Percentiles rank a stretch among this genome's conserved stretches.
Conservation (phyloP, 1,139 yeast genomes). For the Diutina siamensis region DNA sequence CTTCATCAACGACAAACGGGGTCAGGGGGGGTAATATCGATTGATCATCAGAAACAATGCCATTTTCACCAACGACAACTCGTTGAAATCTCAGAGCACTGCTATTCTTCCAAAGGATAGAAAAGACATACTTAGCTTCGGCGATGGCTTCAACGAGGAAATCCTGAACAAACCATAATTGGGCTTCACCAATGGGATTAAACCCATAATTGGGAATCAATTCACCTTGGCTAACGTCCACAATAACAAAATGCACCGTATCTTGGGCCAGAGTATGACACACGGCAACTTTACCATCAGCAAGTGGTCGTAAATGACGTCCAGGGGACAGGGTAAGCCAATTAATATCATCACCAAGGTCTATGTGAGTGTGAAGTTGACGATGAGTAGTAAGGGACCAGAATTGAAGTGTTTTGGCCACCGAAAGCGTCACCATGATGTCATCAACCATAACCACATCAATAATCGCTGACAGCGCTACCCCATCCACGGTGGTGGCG, state of each 20-base stretch:
- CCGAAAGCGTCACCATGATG: slow-evolving; percentile 21
- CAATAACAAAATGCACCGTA: slow-evolving; percentile 18
- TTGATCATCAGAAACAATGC: not conserved
- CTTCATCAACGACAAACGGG: not conserved
- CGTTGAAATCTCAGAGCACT: not conserved
- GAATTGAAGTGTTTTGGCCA: slow-evolving; percentile 38
- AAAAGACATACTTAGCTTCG: not conserved
- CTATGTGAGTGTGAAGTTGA: slow-evolving; percentile 11
- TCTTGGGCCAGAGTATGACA: slow-evolving; percentile 10
- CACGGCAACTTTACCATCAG: slow-evolving; percentile 6
- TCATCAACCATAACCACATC: not conserved
- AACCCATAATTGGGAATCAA: not conserved
- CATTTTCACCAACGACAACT: not conserved
- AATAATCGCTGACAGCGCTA: slow-evolving; percentile 6
- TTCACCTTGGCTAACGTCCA: not conserved
- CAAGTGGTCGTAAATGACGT: slow-evolving; percentile 18
- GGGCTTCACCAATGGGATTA: not conserved
- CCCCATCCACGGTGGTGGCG: slow-evolving; percentile 6
- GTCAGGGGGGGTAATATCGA: not conserved
- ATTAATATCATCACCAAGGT: slow-evolving; percentile 10
- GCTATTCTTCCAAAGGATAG: slow-evolving; percentile 1
- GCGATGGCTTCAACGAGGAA: not conserved
- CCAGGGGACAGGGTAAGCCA: slow-evolving; percentile 25
- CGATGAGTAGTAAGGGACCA: slow-evolving; percentile 40
- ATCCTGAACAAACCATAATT: slow-evolving; percentile 5